phyloP scores from a whole-genome alignment of 2,329 filamentous ascomycete species.

The Phialocephala subalpina region DNA sequence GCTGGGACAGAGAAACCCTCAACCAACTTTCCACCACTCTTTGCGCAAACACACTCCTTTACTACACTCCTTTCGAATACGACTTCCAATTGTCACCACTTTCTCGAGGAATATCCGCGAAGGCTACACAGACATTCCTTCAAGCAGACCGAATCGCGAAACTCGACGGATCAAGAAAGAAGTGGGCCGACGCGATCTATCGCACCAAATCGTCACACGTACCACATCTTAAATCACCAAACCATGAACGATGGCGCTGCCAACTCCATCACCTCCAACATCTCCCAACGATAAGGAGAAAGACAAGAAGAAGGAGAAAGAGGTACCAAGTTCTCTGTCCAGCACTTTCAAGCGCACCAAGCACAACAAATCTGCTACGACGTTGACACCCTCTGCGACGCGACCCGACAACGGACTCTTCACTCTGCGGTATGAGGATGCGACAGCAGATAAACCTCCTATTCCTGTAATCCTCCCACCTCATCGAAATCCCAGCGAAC shows the following conservation, averaged over 20 bases:
- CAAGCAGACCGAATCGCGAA: not conserved
- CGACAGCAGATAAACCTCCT: conserved; percentile 63
- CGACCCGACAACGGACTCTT: conserved; percentile 49
- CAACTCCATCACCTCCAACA: not conserved
- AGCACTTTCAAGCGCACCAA: conserved; percentile 20
- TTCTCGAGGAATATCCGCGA: too few species aligned
- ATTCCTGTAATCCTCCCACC: conserved; percentile 52
- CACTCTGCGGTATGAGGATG: conserved; percentile 68
- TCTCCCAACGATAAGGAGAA: conserved; percentile 8
- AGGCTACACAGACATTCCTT: conserved; percentile 5
- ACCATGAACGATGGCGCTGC: conserved; percentile 18
- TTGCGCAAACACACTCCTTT: not conserved
- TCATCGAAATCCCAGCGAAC: conserved; percentile 37
- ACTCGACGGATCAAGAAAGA: not conserved
- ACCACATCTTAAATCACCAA: conserved; percentile 7
- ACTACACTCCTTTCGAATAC: not conserved
- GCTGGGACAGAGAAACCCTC: not conserved
- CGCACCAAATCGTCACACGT: not conserved
- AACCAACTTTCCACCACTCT: not conserved
- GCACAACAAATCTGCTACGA: conserved; percentile 1
- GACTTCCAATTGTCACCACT: not conserved
- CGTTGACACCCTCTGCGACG: conserved; percentile 15
- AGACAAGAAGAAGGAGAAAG: not conserved
- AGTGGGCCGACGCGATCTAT: not conserved
- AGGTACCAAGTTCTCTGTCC: not conserved